Evolutionary conservation across 2,329 filamentous ascomycete species (phyloP).

Genomic region (Sporothrix schenckii): DNA sequence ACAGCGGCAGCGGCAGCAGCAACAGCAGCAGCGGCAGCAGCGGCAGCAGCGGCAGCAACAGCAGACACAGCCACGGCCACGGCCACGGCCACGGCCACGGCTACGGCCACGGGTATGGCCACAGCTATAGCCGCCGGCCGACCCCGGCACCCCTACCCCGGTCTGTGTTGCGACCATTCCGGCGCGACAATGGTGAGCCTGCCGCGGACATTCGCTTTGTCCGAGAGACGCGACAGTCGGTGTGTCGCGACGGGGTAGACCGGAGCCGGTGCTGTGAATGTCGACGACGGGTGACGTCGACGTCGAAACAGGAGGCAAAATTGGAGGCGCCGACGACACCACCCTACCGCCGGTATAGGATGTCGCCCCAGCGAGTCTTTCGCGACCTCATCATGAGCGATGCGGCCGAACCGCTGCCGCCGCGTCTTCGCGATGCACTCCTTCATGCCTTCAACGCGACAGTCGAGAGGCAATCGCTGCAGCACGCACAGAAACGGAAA

Average conservation of each 20-base stretch:
- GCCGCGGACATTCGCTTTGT: slow-evolving; percentile 16
- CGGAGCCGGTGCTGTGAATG: slow-evolving; percentile 31
- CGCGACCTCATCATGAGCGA: slow-evolving; percentile 35
- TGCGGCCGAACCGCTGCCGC: slow-evolving; percentile 29
- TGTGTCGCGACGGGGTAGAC: slow-evolving; percentile 29
- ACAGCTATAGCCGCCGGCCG: not conserved
- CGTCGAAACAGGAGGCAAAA: not conserved
- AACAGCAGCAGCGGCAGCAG: too few species aligned
- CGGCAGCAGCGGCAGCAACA: too few species aligned
- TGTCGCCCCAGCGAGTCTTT: slow-evolving; percentile 34
- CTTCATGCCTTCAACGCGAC: slow-evolving; percentile 24
- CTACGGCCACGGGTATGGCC: not conserved
- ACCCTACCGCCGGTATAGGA: slow-evolving; percentile 3
- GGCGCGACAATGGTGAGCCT: slow-evolving; percentile 33
- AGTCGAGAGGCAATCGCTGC: not conserved
- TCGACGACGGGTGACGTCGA: not conserved
- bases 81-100: too few species aligned
- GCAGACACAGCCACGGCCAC: too few species aligned
- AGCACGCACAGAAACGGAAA: not conserved
- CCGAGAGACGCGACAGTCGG: slow-evolving; percentile 22
- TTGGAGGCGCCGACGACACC: not conserved
- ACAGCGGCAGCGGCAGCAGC: too few species aligned
- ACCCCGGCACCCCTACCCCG: slow-evolving; percentile 25
- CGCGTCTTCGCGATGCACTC: slow-evolving; percentile 31
- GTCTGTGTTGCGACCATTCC: slow-evolving; percentile 30